Conservation (phyloP, 225 moss, liverwort and hornwort genomes). For the Physcomitrium patens region DNA sequence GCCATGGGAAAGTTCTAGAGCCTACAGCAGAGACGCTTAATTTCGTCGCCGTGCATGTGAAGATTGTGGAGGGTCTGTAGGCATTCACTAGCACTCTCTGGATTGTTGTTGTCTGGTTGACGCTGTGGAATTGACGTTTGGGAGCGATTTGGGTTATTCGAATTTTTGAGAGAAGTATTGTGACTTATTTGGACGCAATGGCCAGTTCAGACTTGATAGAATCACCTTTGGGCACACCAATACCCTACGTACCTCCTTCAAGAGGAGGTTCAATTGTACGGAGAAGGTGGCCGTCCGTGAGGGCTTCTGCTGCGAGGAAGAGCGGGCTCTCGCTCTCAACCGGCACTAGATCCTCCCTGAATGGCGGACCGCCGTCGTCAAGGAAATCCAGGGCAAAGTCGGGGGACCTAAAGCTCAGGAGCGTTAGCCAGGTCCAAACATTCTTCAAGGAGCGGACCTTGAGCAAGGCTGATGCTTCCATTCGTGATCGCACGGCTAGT, state of each 20-base stretch:
- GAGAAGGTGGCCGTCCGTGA: conserved; percentile 35
- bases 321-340: conserved; percentile 14
- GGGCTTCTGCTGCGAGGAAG: conserved; percentile 33
- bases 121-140: background rate
- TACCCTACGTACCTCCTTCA: background rate
- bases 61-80: background rate
- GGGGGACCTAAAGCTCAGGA: conserved; percentile 45
- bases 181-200: conserved; percentile 12
- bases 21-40: background rate
- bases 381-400: conserved; percentile 9
- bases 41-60: background rate
- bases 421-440: conserved; percentile 69
- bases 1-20: background rate
- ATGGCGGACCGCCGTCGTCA: conserved; percentile 19
- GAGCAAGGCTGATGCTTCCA: conserved; percentile 74
- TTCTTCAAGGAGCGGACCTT: conserved; percentile 79
- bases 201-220: background rate
- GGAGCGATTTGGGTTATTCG: background rate
- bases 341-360: background rate
- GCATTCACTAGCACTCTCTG: background rate
- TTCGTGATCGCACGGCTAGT: conserved; percentile 64
- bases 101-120: background rate
- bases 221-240: background rate
- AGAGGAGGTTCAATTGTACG: conserved; percentile 18
- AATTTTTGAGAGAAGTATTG: background rate